Evolutionary conservation across 1,284 basidiomycete species (phyloP), one percentile per base, ranked within the genome.

Genomic region (Abortiporus biennis): DNA sequence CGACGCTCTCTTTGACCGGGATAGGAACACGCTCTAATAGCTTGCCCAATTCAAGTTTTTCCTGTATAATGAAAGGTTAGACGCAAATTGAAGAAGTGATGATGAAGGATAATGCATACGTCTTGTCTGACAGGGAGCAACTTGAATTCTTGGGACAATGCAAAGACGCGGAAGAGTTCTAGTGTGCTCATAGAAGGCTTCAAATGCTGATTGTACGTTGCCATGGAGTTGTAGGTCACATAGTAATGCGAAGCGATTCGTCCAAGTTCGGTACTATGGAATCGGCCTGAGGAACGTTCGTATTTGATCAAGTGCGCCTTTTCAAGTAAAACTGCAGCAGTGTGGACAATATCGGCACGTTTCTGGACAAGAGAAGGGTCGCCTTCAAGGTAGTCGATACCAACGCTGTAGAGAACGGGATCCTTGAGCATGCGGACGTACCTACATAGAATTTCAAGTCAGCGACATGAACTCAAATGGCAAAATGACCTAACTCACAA

Each of bases 191-290:
- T 91, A 6, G 85, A 85, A 5, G 91, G 80, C 45, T 87, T 79
- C 50, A 99, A 69, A 64, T 98, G 92, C 61, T 96, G 90, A 64
- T 97, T 97, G 66, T 98, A 99, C 0, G 87, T 89, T 51, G 89
- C 79, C 96, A 99, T 99, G 45, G 92, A 97, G 54, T 84, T 84
- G 64, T 98, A 87, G 0, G 93, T 90, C 50, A 99, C 89, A 60
- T 99, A 99, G 66, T 93, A 99, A 62, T 99, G 87, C 19, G 92
- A 95, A 0, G 94, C 93, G 54, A 99, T 98, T 13, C 91, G 78
- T 22, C 96, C 95, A 1, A 99, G 72, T 57, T 96, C 93, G 4
- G 91, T 93, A 49, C 83, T 84, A 52, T 90, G 86, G 72, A 99
- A 93, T 16, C 87, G 74, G 22, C 96, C 95, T 1, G 84, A 82